Percentiles rank a stretch among this genome's conserved stretches.
These are phyloP conservation scores for Simmondsia chinensis DNA, from an alignment of 148 eudicot species.

Conservation along the genomic window DNA sequence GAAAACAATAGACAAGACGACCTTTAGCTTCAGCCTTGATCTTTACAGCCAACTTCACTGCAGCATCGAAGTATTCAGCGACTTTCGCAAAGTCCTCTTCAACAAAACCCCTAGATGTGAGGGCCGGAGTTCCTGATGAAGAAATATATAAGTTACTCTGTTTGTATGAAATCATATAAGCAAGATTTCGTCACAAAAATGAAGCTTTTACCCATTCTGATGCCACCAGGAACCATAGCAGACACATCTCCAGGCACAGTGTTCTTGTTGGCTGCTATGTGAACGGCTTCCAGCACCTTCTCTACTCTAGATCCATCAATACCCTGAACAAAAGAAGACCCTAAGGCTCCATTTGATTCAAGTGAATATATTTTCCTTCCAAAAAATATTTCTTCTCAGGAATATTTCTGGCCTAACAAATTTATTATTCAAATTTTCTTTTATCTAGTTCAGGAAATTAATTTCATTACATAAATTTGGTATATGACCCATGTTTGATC, in stretches of 20 bases:
- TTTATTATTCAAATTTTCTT: no score
- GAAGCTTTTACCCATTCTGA: slow-evolving; percentile 73
- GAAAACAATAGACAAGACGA: slow-evolving; percentile 5
- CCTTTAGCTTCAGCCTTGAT: slow-evolving; percentile 74
- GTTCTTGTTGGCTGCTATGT: slow-evolving; percentile 97
- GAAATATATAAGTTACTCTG: slow-evolving; percentile 1
- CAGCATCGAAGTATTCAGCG: slow-evolving; percentile 81
- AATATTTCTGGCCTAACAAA: no score
- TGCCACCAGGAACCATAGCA: slow-evolving; percentile 99
- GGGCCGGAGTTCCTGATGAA: slow-evolving; percentile 86
- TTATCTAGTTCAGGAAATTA: no score
- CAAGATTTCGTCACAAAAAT: background rate
- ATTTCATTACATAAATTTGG: no score
- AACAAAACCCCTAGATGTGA: slow-evolving; percentile 88
- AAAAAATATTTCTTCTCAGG: no score
- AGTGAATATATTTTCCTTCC: background rate
- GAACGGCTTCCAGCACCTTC: slow-evolving; percentile 91
- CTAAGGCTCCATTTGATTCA: background rate
- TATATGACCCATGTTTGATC: no score
- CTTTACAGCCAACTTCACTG: slow-evolving; percentile 78
- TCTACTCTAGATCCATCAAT: slow-evolving; percentile 99
- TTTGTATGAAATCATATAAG: background rate
- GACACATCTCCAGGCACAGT: slow-evolving; percentile 99
- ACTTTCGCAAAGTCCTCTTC: slow-evolving; percentile 96
- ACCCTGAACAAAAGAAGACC: slow-evolving; percentile 39